Conservation (phyloP, 2,329 filamentous ascomycete species). For the Ceratocystis alfenasii region DNA sequence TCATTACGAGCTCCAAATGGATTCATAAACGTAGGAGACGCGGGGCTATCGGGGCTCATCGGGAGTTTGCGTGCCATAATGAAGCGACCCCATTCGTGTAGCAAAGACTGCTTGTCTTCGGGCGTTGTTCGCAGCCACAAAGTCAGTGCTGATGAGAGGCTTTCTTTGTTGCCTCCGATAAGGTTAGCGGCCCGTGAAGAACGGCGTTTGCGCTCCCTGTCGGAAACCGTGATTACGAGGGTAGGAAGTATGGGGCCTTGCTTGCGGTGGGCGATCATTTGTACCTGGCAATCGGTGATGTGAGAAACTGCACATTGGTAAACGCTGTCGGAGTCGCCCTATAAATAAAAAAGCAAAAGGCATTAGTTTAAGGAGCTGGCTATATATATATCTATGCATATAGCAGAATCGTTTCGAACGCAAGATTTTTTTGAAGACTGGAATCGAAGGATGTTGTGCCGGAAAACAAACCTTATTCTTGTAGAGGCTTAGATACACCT, state of each 20-base stretch:
- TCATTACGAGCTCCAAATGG: constrained; percentile 38
- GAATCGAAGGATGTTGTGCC: not conserved
- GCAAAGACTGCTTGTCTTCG: constrained; percentile 40
- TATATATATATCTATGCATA: no score
- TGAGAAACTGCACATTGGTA: constrained; percentile 42
- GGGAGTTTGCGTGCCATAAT: constrained; percentile 38
- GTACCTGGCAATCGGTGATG: constrained; percentile 46
- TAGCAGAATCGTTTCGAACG: no score
- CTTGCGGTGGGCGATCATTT: constrained; percentile 49
- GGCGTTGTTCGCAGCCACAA: constrained; percentile 44
- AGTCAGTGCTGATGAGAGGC: constrained; percentile 35
- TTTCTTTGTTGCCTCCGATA: constrained; percentile 35
- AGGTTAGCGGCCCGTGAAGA: constrained; percentile 52
- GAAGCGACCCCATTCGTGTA: constrained; percentile 49
- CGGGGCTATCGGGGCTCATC: constrained; percentile 41
- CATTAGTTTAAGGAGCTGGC: not conserved
- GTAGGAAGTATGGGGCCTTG: constrained; percentile 49
- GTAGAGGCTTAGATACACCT: constrained; percentile 39
- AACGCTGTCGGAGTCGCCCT: constrained; percentile 44
- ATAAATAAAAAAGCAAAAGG: not conserved
- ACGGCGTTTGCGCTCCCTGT: constrained; percentile 51
- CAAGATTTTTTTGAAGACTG: no score
- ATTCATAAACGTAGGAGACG: constrained; percentile 43
- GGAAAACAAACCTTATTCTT: constrained; percentile 40
- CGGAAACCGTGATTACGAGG: constrained; percentile 45